These are phyloP conservation scores for Liquidambar formosana DNA, from an alignment of 164 flowering plant genomes.

Conservation along the genomic window DNA sequence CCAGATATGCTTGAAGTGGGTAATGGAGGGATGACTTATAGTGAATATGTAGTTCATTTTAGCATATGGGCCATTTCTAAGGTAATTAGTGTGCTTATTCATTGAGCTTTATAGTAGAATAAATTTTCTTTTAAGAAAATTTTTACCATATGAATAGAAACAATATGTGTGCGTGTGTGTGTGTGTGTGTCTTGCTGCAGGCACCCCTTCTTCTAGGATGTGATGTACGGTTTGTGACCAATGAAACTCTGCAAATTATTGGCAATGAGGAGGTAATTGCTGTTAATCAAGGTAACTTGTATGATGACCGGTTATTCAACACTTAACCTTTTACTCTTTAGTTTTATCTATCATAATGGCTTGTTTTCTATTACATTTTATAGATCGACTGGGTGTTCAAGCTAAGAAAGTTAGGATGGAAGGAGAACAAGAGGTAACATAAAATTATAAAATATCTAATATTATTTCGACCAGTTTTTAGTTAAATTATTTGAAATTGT, in stretches of 20 bases:
- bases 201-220: conserved; percentile 16
- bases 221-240: conserved; percentile 2
- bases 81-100: background rate
- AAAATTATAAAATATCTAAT: too few species aligned
- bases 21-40: conserved; percentile 17
- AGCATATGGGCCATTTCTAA: conserved; percentile 26
- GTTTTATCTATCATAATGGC: background rate
- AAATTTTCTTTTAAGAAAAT: too few species aligned
- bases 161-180: too few species aligned
- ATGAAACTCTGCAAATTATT: background rate
- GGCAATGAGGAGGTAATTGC: conserved; percentile 17
- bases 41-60: conserved; percentile 16
- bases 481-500: too few species aligned
- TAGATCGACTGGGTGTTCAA: background rate
- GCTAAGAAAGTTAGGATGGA: background rate
- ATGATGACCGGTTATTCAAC: too few species aligned
- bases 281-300: conserved; percentile 11
- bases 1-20: conserved; percentile 29
- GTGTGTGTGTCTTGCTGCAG: background rate
- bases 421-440: too few species aligned
- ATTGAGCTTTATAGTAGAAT: too few species aligned
- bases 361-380: too few species aligned
- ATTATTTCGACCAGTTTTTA: too few species aligned
- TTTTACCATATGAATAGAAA: too few species aligned
- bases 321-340: too few species aligned